These are phyloP conservation scores for Mycena epipterygia DNA, from an alignment of 768 basidiomycete genomes.

Conservation along the genomic window DNA sequence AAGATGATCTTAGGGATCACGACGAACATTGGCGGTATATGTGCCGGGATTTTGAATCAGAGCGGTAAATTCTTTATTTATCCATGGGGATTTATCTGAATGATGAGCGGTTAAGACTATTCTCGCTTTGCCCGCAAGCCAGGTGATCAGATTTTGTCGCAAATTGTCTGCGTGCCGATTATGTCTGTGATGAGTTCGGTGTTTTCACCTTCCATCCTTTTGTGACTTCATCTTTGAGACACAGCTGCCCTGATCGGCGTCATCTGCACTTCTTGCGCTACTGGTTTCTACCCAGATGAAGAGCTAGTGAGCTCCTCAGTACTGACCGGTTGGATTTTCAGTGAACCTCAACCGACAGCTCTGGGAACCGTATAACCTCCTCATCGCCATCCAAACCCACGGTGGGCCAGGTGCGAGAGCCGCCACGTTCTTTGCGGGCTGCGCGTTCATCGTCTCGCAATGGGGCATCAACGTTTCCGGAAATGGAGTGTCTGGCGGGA, in stretches of 20 bases:
- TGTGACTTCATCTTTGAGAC: background rate
- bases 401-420: background rate
- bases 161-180: background rate
- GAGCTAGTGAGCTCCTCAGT: background rate
- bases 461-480: background rate
- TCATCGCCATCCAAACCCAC: background rate
- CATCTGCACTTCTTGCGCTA: background rate
- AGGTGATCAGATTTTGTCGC: background rate
- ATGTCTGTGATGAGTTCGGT: background rate
- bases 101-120: background rate
- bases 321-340: background rate
- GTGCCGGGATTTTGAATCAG: background rate
- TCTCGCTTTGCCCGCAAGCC: background rate
- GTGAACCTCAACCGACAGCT: background rate
- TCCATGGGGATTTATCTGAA: background rate
- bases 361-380: background rate
- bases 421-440: background rate
- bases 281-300: background rate
- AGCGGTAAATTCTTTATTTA: background rate
- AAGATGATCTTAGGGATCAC: background rate
- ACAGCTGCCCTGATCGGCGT: background rate
- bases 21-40: background rate
- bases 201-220: background rate
- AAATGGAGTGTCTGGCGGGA: background rate
- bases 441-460: background rate